A percentile compares a stretch with the other conserved stretches of the same genome.
phyloP scores from a whole-genome alignment of 2,329 filamentous ascomycete species.

The Clarireedia hainanense region DNA sequence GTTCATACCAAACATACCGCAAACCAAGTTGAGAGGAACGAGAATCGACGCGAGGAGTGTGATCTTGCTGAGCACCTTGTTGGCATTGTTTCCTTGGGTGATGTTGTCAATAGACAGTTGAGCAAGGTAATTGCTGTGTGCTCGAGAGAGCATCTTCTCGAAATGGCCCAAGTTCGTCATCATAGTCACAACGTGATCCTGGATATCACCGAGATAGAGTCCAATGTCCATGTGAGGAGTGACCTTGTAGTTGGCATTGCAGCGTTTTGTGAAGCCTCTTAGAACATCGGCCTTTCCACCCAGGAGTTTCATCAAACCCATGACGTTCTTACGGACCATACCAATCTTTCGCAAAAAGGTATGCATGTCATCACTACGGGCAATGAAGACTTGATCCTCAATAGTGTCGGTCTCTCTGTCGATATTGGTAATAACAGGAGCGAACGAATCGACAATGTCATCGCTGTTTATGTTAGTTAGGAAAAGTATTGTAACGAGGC shows the following conservation, averaged over 20 bases:
- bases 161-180: conserved; percentile 94
- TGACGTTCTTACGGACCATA: conserved; percentile 85
- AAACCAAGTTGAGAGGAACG: conserved; percentile 92
- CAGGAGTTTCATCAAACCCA: conserved; percentile 84
- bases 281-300: conserved; percentile 98
- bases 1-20: conserved; percentile 65
- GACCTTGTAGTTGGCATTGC: conserved; percentile 94
- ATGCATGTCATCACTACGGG: conserved; percentile 82
- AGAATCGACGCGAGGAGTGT: conserved; percentile 90
- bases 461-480: conserved; percentile 46
- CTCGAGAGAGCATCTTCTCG: conserved; percentile 92
- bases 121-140: conserved; percentile 92
- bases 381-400: conserved; percentile 91
- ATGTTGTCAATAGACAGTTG: conserved; percentile 91
- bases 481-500: neutral
- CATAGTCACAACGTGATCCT: conserved; percentile 99
- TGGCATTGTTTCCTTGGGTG: conserved; percentile 78
- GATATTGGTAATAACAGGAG: conserved; percentile 77
- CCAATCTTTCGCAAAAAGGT: conserved; percentile 83
- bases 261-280: conserved; percentile 94
- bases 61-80: conserved; percentile 87
- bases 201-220: conserved; percentile 92
- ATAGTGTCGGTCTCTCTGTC: conserved; percentile 87
- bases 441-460: conserved; percentile 95
- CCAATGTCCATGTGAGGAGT: conserved; percentile 95